phyloP scores from a whole-genome alignment of 73 alveolate genomes.

The Paramecium bursaria region DNA sequence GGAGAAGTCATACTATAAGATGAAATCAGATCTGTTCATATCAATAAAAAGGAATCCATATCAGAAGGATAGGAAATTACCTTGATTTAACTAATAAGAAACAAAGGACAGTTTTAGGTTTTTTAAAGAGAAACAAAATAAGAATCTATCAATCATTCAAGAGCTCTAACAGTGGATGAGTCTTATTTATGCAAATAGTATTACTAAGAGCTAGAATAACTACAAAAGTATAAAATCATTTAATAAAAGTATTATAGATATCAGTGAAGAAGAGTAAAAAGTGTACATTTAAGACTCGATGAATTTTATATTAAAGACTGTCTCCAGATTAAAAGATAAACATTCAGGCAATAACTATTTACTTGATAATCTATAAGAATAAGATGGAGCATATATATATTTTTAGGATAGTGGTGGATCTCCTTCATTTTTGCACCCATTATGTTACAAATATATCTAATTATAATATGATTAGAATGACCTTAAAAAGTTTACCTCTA shows the following conservation, averaged over 20 bases:
- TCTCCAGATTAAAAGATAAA: too few relatives aligned
- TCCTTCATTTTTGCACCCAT: slow-evolving; percentile 2
- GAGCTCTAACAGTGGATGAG: slow-evolving; percentile 10
- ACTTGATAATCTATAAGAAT: too few relatives aligned
- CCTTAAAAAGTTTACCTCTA: not conserved
- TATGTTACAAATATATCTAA: not conserved
- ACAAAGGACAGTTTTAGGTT: not conserved
- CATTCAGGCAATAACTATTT: too few relatives aligned
- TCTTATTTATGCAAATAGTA: not conserved
- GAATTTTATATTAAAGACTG: too few relatives aligned
- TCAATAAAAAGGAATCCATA: slow-evolving; percentile 30
- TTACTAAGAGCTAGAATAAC: not conserved
- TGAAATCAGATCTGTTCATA: slow-evolving; percentile 50
- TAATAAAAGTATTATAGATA: too few relatives aligned
- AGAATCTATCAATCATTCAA: slow-evolving; percentile 34
- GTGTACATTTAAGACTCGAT: too few relatives aligned
- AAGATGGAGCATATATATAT: too few relatives aligned
- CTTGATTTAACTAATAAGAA: not conserved
- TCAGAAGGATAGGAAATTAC: not conserved
- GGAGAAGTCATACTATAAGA: slow-evolving; percentile 51
- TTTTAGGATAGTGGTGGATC: not conserved
- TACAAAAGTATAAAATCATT: not conserved
- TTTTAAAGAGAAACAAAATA: not conserved
- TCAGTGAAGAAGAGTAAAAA: too few relatives aligned
- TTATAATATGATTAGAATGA: not conserved